Evolutionary conservation across 1,284 basidiomycete species (phyloP).

Genomic region (Peniophora sp.): DNA sequence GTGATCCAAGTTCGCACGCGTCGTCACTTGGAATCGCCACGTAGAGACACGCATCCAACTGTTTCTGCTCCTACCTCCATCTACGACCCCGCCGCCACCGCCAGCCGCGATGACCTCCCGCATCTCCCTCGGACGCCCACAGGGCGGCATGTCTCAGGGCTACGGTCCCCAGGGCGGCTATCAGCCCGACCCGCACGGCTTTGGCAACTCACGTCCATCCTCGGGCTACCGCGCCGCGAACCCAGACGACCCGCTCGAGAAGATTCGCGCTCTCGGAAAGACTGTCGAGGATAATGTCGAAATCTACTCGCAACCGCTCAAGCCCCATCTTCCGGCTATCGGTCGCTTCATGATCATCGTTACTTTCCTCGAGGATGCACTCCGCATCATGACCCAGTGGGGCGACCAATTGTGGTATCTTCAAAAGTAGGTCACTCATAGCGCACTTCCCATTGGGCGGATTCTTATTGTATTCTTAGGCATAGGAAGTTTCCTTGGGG

Average conservation of each 20-base stretch:
- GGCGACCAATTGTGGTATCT: conserved; percentile 95
- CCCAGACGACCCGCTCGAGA: conserved; percentile 79
- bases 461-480: conserved; percentile 31
- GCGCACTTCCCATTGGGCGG: not conserved
- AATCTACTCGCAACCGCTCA: conserved; percentile 87
- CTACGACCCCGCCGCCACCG: not conserved
- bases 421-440: conserved; percentile 62
- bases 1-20: conserved; percentile 6
- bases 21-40: conserved; percentile 6
- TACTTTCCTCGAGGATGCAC: conserved; percentile 95
- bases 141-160: conserved; percentile 25
- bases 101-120: conserved; percentile 62
- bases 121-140: conserved; percentile 74
- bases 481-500: conserved; percentile 95
- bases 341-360: conserved; percentile 97
- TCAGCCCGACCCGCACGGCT: conserved; percentile 63
- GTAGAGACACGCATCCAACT: conserved; percentile 2
- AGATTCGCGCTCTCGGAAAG: conserved; percentile 70
- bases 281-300: conserved; percentile 92
- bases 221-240: conserved; percentile 69
- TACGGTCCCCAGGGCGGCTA: conserved; percentile 22
- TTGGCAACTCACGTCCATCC: conserved; percentile 58
- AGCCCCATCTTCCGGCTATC: conserved; percentile 90
- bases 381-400: conserved; percentile 94
- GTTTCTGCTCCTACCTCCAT: conserved; percentile 3